Evolutionary conservation across 805 yeast species (phyloP).

Genomic region (Candida silvatica): DNA sequence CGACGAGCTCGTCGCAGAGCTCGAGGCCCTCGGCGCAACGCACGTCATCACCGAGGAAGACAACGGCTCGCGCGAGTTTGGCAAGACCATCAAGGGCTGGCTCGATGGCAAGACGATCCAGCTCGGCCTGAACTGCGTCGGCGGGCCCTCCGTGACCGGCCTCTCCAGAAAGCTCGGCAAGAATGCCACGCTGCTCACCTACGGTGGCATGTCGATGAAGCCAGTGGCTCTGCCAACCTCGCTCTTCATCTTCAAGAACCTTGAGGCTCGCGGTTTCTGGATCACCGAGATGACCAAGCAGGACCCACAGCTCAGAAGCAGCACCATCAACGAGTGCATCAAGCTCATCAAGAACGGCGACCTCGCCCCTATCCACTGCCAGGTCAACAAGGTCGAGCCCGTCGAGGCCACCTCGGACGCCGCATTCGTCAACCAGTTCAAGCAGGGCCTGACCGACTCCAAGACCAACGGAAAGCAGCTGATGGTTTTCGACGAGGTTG

Average conservation of each 20-base stretch:
- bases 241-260: slow-evolving; percentile 79
- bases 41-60: slow-evolving; percentile 86
- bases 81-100: slow-evolving; percentile 48
- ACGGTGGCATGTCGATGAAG: slow-evolving; percentile 96
- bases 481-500: slow-evolving; percentile 20
- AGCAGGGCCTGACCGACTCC: slow-evolving; percentile 33
- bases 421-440: slow-evolving; percentile 33
- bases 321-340: slow-evolving; percentile 46
- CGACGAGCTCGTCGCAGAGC: slow-evolving; percentile 43
- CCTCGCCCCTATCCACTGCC: slow-evolving; percentile 37
- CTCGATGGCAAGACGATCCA: slow-evolving; percentile 46
- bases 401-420: slow-evolving; percentile 26
- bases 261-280: slow-evolving; percentile 90
- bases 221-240: slow-evolving; percentile 92
- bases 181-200: slow-evolving; percentile 76
- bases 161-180: slow-evolving; percentile 73
- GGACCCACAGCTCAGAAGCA: slow-evolving; percentile 51
- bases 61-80: slow-evolving; percentile 60
- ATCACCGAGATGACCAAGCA: slow-evolving; percentile 57
- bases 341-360: slow-evolving; percentile 51
- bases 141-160: slow-evolving; percentile 78
- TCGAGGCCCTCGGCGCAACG: slow-evolving; percentile 71
- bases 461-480: slow-evolving; percentile 35
- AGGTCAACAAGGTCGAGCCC: slow-evolving; percentile 30
- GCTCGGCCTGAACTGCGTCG: slow-evolving; percentile 86